Conservation (phyloP, 176 grass and related monocot genomes). For the Melocanna baccifera region DNA sequence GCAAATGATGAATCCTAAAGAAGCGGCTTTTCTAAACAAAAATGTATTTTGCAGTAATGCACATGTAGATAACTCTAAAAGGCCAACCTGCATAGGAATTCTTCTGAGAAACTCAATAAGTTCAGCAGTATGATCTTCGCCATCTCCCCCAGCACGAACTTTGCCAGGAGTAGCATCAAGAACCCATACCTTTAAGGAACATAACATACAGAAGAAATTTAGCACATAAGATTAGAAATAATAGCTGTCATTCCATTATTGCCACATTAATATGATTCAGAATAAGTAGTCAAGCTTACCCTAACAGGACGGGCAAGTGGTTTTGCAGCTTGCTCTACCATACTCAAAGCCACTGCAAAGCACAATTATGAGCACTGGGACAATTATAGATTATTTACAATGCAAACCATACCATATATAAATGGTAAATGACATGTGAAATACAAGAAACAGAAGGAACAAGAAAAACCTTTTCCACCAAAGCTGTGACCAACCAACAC, state of each 20-base stretch:
- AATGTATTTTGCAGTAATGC: neutral
- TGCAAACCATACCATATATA: neutral
- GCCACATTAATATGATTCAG: neutral
- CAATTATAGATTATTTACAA: neutral
- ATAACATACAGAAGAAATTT: conserved; percentile 10
- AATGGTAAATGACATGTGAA: neutral
- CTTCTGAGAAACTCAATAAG: conserved; percentile 80
- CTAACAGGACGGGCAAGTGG: conserved; percentile 86
- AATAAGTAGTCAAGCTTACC: conserved; percentile 45
- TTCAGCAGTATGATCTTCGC: conserved; percentile 95
- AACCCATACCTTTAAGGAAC: conserved; percentile 76
- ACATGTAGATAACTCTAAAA: neutral
- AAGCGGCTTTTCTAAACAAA: neutral
- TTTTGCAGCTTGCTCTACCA: conserved; percentile 99
- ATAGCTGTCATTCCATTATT: neutral
- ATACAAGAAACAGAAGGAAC: neutral
- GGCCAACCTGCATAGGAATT: conserved; percentile 59
- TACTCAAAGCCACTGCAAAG: conserved; percentile 86
- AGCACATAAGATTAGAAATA: neutral
- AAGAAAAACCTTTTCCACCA: conserved; percentile 91
- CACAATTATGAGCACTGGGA: neutral
- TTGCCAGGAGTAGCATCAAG: conserved; percentile 98
- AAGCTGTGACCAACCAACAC: conserved; percentile 97
- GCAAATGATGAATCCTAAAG: conserved; percentile 7
- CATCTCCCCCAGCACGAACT: conserved; percentile 79